Percentiles rank a stretch among this genome's conserved stretches.
These are phyloP conservation scores for Abortiporus biennis DNA, from an alignment of 1,284 basidiomycete genomes.

Conservation along the genomic window DNA sequence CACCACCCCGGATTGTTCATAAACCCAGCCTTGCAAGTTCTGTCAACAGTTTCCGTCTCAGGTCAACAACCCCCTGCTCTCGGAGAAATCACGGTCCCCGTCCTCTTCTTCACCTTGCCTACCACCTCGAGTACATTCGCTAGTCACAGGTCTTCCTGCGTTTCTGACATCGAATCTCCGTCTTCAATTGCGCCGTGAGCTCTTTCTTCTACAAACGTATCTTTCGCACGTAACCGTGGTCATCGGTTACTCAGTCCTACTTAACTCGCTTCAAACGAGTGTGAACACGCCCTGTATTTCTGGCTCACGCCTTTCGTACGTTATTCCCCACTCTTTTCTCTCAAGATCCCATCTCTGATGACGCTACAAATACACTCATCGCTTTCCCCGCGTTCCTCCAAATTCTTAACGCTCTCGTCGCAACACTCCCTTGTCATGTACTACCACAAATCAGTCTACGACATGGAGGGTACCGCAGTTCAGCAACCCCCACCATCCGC, in stretches of 20 bases:
- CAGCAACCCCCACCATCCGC: conserved; percentile 22
- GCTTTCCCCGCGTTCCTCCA: no score
- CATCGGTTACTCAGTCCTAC: background rate
- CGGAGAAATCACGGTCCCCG: background rate
- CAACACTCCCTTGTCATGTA: background rate
- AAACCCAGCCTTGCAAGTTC: no score
- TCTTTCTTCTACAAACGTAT: background rate
- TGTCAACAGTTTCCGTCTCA: no score
- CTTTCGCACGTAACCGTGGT: background rate
- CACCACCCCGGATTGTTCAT: no score
- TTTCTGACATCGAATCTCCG: no score
- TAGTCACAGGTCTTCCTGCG: background rate
- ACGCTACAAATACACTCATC: background rate
- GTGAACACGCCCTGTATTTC: no score
- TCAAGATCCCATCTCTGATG: background rate
- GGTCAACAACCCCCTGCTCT: background rate
- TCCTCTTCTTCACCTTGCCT: background rate
- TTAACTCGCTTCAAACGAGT: no score
- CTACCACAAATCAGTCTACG: background rate
- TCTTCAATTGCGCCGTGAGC: background rate
- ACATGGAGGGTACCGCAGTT: conserved; percentile 12
- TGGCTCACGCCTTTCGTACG: background rate
- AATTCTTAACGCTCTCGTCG: background rate
- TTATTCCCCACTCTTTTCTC: background rate
- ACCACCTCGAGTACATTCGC: background rate